These are phyloP conservation scores for Penicillium concentricum DNA, from an alignment of 2,329 filamentous ascomycete species.

Conservation along the genomic window DNA sequence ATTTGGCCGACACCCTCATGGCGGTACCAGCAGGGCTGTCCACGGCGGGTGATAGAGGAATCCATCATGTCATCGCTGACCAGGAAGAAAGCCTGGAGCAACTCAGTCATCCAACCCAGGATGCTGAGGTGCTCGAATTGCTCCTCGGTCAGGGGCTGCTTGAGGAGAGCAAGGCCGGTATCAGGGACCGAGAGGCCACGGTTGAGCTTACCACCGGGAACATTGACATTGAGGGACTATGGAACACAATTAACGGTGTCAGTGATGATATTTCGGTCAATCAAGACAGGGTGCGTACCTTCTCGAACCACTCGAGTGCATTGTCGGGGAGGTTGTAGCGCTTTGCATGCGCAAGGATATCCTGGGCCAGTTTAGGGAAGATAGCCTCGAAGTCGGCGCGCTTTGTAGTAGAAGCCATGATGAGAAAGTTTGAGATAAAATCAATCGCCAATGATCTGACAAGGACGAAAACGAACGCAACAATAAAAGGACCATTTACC, in stretches of 20 bases:
- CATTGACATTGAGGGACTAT: constrained; percentile 80
- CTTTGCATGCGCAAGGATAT: constrained; percentile 74
- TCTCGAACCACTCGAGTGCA: constrained; percentile 82
- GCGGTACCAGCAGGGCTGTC: constrained; percentile 95
- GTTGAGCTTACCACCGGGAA: constrained; percentile 95
- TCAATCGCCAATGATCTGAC: constrained; percentile 2
- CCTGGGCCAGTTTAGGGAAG: constrained; percentile 81
- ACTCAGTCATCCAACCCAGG: constrained; percentile 95
- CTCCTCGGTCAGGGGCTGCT: constrained; percentile 68
- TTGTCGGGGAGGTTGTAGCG: constrained; percentile 79
- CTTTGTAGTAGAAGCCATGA: constrained; percentile 71
- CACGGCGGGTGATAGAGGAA: constrained; percentile 86
- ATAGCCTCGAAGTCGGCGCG: constrained; percentile 77
- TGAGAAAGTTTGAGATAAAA: constrained; percentile 11
- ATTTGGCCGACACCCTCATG: constrained; percentile 87
- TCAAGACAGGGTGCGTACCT: constrained; percentile 51
- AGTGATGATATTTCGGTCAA: background rate
- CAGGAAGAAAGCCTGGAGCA: constrained; percentile 98
- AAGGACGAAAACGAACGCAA: constrained; percentile 6
- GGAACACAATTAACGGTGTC: background rate
- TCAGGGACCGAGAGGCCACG: constrained; percentile 97
- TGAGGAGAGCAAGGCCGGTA: constrained; percentile 76
- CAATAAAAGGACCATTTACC: constrained; percentile 5
- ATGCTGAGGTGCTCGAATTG: constrained; percentile 87
- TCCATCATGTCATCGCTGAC: constrained; percentile 99